phyloP scores from a whole-genome alignment of 805 yeast species.

The Helenozyma baotianmanensis region DNA sequence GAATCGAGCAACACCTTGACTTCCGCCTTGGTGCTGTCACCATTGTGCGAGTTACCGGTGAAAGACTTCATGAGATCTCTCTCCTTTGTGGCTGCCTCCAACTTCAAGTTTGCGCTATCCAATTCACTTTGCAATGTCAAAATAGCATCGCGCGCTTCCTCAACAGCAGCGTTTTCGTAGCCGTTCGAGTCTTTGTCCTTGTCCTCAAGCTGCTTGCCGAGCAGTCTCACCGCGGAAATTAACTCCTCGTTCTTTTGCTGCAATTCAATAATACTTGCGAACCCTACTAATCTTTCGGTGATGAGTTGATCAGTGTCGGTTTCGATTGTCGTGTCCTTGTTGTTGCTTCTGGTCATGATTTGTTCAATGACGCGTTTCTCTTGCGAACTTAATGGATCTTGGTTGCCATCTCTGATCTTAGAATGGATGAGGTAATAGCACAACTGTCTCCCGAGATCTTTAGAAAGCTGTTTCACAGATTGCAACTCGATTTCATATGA shows the following conservation, averaged over 20 bases:
- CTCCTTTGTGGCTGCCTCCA: conserved; percentile 56
- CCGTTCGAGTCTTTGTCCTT: conserved; percentile 46
- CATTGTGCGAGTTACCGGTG: conserved; percentile 1
- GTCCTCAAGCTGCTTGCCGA: conserved; percentile 67
- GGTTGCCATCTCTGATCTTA: conserved; percentile 50
- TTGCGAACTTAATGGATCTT: conserved; percentile 55
- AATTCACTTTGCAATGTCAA: conserved; percentile 57
- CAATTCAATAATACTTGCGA: conserved; percentile 61
- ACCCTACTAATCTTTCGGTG: conserved; percentile 67
- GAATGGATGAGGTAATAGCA: conserved; percentile 67
- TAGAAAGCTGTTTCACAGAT: conserved; percentile 51
- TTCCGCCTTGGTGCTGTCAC: conserved; percentile 12
- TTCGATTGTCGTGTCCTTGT: conserved; percentile 25
- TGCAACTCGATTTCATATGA: conserved; percentile 46
- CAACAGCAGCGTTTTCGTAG: conserved; percentile 45
- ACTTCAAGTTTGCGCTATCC: conserved; percentile 44
- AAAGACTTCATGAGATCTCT: conserved; percentile 57
- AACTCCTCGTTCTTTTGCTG: conserved; percentile 73
- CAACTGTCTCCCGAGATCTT: conserved; percentile 81
- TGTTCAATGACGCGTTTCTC: conserved; percentile 64
- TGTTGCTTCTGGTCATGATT: conserved; percentile 41
- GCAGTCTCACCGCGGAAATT: conserved; percentile 59
- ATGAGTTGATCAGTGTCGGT: conserved; percentile 72
- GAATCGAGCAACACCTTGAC: conserved; percentile 21
- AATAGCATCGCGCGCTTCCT: conserved; percentile 69